Evolutionary conservation across 148 eudicot species (phyloP).

Genomic region (Pharnaceum exiguum): DNA sequence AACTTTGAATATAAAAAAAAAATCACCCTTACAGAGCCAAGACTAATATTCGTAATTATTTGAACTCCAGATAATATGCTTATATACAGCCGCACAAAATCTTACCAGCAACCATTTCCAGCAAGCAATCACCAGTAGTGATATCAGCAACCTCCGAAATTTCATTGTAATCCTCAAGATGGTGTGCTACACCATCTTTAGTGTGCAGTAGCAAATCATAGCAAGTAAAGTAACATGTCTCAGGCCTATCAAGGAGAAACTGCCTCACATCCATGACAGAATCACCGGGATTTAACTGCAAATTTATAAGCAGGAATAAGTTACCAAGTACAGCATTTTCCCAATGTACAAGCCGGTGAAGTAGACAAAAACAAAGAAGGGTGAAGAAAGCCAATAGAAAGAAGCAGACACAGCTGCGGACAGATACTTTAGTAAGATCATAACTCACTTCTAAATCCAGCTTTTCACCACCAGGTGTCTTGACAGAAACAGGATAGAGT

Average conservation of each 20-base stretch:
- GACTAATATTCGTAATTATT: neutral
- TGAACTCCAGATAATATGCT: no score
- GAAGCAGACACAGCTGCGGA: neutral
- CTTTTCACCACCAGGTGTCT: constrained; percentile 81
- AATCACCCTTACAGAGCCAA: neutral
- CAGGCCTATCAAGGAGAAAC: constrained; percentile 94
- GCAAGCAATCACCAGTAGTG: constrained; percentile 64
- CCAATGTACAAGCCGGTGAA: no score
- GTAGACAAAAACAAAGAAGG: neutral
- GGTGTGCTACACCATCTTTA: constrained; percentile 71
- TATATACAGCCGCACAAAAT: neutral
- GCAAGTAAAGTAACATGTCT: constrained; percentile 95
- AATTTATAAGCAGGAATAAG: neutral
- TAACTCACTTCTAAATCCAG: constrained; percentile 79
- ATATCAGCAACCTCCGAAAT: constrained; percentile 96
- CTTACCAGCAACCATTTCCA: constrained; percentile 96
- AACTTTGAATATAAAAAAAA: no score
- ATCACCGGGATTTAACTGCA: constrained; percentile 92
- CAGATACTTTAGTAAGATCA: neutral
- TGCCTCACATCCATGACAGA: constrained; percentile 99
- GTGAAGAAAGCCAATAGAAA: neutral
- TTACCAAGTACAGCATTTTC: neutral
- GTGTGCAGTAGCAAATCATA: constrained; percentile 77
- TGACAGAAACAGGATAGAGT: constrained; percentile 81
- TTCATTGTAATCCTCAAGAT: constrained; percentile 87